Conservation (phyloP, 345 rosid genomes). For the Melaleuca alternifolia region DNA sequence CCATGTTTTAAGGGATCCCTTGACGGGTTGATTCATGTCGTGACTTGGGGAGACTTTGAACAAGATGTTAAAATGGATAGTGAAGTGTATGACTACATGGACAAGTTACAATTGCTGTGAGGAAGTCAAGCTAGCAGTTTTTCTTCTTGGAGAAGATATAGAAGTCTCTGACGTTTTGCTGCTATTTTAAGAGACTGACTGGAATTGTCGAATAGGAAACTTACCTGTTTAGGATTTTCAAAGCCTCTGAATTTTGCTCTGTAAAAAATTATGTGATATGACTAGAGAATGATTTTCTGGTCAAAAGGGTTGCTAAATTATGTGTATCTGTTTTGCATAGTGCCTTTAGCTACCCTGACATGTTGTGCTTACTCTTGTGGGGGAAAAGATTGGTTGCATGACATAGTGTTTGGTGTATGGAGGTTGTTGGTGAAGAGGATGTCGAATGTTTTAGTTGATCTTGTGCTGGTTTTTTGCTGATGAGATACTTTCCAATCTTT, state of each 20-base stretch:
- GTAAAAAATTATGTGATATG: background rate
- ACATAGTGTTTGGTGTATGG: background rate
- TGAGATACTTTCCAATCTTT: background rate
- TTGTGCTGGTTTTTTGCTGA: background rate
- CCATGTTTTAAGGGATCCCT: background rate
- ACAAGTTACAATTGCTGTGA: background rate
- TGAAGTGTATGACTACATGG: background rate
- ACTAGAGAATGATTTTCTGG: background rate
- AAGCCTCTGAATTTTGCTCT: background rate
- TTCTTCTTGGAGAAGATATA: background rate
- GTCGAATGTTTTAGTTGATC: background rate
- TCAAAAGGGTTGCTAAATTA: background rate
- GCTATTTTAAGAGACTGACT: background rate
- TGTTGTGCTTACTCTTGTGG: background rate
- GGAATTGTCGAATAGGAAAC: background rate
- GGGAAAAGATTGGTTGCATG: background rate
- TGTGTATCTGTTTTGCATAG: background rate
- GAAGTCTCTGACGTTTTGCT: background rate
- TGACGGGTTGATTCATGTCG: background rate
- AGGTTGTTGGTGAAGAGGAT: background rate
- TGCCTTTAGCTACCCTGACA: background rate
- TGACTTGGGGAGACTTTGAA: background rate
- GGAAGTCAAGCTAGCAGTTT: background rate
- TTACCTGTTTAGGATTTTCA: background rate
- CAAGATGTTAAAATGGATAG: background rate